Evolutionary conservation across 1,139 yeast species (phyloP).

Genomic region (Suzukiozyma palmioleophila): DNA sequence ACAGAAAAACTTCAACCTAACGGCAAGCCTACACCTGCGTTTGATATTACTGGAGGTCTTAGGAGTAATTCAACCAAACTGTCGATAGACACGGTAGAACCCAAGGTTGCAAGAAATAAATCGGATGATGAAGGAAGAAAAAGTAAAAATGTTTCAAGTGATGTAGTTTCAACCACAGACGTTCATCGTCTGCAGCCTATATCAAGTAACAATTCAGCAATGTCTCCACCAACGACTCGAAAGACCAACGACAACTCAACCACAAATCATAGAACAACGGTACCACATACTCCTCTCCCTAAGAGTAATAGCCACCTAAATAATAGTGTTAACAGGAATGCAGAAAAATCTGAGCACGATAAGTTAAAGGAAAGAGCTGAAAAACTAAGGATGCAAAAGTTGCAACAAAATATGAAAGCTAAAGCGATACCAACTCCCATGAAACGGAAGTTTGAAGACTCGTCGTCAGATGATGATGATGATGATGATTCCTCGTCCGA

Average conservation of each 20-base stretch:
- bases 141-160: too few relatives aligned
- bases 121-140: too few relatives aligned
- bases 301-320: conserved; percentile 6
- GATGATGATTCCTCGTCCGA: conserved; percentile 8
- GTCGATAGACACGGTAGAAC: too few relatives aligned
- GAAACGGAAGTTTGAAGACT: conserved; percentile 6
- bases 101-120: too few relatives aligned
- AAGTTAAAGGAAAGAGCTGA: conserved; percentile 1
- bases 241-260: not conserved
- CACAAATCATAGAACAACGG: not conserved
- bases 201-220: too few relatives aligned
- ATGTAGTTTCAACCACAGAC: too few relatives aligned
- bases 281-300: not conserved
- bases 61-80: too few relatives aligned
- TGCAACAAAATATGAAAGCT: not conserved
- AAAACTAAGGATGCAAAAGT: not conserved
- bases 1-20: not conserved
- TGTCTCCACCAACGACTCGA: too few relatives aligned
- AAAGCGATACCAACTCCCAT: not conserved
- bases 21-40: conserved; percentile 2
- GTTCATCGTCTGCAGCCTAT: too few relatives aligned
- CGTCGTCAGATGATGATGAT: conserved; percentile 10
- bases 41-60: conserved; percentile 1
- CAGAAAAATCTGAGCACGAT: not conserved
- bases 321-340: not conserved